Base-by-base conservation (phyloP, 306 rosid genomes). In the Acacia acuminata region DNA sequence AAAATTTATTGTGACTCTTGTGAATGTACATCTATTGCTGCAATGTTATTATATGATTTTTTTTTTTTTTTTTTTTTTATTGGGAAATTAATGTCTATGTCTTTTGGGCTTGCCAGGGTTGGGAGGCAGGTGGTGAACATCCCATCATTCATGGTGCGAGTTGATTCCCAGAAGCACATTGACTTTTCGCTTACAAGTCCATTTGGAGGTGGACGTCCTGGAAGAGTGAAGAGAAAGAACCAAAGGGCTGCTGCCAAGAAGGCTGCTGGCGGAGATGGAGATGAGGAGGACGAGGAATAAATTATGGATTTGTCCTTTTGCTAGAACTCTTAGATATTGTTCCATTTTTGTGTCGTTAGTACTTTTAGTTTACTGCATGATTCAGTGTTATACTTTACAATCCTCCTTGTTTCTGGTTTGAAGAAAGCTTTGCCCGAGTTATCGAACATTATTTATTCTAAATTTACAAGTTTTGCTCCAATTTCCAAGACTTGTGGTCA, bases 71-170 rank as follows among this genome's bases (percentile, higher is more conserved):
- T 24, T 48, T 3, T 43, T 67, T 15, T 2, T 15, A 2, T 3
- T 4, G 8, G n/a, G 60, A 7, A 7, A 38, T 42, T 82, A 53
- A 61, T 8, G 3, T 38, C 5, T 43, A 50, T 50, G 2, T 9
- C 12, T 3, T 79, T 77, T 77, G 22, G 36, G 19, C 14, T 68
- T 72, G 44, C 4, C 80, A 92, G 97, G 89, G 97, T 92, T 77
- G 94, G 92, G 14, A 92, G 97, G 78, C 94, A 92, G 83, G 93
- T 90, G 44, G 96, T 90, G 75, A 91, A 92, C 84, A 88, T 92
- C 27, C 88, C 96, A 71, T 92, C 96, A 0, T 90, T 90, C 89
- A 84, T 90, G 91, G 96, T 90, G 77, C 84, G 91, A 81, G 85
- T 87, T 42, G 96, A 92, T 81, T 87, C 96, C 1, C 92, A 92